Conservation (phyloP, 441 rosid species). For the Erysimum cheiri region DNA sequence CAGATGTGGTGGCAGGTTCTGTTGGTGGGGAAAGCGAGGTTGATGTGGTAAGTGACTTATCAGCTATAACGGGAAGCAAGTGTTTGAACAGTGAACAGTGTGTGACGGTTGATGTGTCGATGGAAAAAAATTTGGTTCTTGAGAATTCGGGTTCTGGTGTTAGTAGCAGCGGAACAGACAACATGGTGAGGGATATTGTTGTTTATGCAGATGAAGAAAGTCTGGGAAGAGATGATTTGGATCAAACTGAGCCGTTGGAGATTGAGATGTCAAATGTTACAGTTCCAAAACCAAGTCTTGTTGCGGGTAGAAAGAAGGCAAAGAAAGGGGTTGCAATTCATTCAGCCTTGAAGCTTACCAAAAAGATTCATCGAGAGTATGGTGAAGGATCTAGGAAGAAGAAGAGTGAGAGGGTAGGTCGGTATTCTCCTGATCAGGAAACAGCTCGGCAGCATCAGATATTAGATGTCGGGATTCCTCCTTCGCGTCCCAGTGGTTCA, state of each 20-base stretch:
- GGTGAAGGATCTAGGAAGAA: slow-evolving; percentile 42
- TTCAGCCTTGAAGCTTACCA: slow-evolving; percentile 37
- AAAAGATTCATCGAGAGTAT: slow-evolving; percentile 31
- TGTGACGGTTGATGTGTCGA: slow-evolving; percentile 26
- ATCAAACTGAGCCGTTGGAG: slow-evolving; percentile 27
- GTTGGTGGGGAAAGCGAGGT: slow-evolving; percentile 43
- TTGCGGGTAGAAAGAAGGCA: slow-evolving; percentile 39
- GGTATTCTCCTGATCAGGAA: slow-evolving; percentile 36
- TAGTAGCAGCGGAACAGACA: slow-evolving; percentile 19
- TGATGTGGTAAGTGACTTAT: slow-evolving; percentile 56
- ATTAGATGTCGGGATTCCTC: slow-evolving; percentile 55
- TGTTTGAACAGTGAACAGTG: slow-evolving; percentile 24
- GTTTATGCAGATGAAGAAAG: slow-evolving; percentile 13
- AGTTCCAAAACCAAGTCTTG: slow-evolving; percentile 31
- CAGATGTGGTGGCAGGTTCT: not conserved
- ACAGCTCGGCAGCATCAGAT: slow-evolving; percentile 34
- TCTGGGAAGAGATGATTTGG: slow-evolving; percentile 30
- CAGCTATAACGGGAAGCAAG: slow-evolving; percentile 54
- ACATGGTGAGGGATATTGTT: slow-evolving; percentile 39
- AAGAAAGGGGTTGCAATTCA: slow-evolving; percentile 38
- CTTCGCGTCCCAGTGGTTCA: slow-evolving; percentile 45
- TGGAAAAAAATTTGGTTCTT: slow-evolving; percentile 28
- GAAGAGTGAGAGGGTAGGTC: slow-evolving; percentile 7
- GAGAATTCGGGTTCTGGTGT: slow-evolving; percentile 32
- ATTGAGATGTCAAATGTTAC: slow-evolving; percentile 23